Base-by-base conservation (phyloP, 345 rosid species). In the Eucalyptus pauciflora region DNA sequence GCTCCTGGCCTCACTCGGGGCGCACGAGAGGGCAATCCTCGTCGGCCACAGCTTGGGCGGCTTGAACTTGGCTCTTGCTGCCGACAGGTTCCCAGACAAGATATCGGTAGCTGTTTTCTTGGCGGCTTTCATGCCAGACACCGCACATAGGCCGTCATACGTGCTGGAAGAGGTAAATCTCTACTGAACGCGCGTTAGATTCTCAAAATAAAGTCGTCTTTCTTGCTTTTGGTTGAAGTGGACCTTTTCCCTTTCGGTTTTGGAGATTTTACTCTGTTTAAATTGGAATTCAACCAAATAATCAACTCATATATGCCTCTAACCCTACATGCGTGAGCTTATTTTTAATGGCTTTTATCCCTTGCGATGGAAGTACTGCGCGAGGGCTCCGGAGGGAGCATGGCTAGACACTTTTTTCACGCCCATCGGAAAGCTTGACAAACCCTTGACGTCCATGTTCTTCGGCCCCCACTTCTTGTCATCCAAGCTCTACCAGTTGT, bases 21-120 rank as follows among this genome's bases (percentile, higher is more conserved):
- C 71, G 15, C 49, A 86, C 50, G 94, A 94, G 58, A 93, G 90
- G 89, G 94, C 93, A 60, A 90, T 95, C 27, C 93, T 96, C 22
- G 96, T 96, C 10, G 99, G 95, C 20, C 99, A 95, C 90, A 95
- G 99, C 88, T 90, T 93, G 15, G 97, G 96, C 37, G 97, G 99
- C 18, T 24, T 93, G 92, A 93, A 46, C 85, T 67, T 94, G 92
- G 94, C 96, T 17, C 90, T 92, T 7, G 95, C 95, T 1, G 90
- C 91, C 16, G 83, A 86, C 87, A 51, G 62, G 87, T 50, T 86
- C 87, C 87, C 87, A 2, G 87, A 86, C 64, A 86, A 86, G 87
- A 56, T 86, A 25, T 17, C 45, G 15, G 87, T 15, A 41, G 62
- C 87, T 29, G 64, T 51, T 37, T 86, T 86, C 87, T 37, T 86